A percentile compares a stretch with the other conserved stretches of the same genome.
phyloP scores from a whole-genome alignment of 2,329 filamentous ascomycete species.

The Penicillium sp. region DNA sequence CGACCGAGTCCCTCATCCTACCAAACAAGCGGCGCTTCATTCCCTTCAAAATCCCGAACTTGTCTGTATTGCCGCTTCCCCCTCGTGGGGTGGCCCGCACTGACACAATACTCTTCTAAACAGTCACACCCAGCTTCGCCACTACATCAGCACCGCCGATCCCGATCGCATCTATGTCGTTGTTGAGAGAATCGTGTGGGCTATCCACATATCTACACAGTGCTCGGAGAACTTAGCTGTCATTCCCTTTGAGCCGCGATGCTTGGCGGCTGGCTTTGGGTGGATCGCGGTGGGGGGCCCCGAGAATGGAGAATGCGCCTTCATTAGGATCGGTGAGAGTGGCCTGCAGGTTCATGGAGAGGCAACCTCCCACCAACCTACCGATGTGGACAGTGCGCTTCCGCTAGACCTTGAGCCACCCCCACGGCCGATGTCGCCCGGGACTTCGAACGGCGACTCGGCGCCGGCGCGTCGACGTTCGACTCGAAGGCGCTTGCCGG shows the following conservation, averaged over 20 bases:
- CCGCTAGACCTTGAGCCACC: constrained; percentile 47
- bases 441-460: constrained; percentile 20
- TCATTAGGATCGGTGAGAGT: constrained; percentile 58
- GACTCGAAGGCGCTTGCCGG: constrained; percentile 31
- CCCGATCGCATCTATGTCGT: constrained; percentile 80
- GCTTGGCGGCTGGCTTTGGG: constrained; percentile 76
- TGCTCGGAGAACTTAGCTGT: constrained; percentile 69
- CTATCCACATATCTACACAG: constrained; percentile 63
- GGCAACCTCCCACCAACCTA: constrained; percentile 32
- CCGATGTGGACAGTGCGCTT: constrained; percentile 55
- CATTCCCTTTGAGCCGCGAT: constrained; percentile 70
- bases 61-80: constrained; percentile 47
- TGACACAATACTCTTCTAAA: constrained; percentile 9
- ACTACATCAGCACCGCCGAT: constrained; percentile 77
- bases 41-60: constrained; percentile 60
- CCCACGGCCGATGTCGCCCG: constrained; percentile 24
- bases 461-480: constrained; percentile 12
- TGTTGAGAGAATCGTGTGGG: constrained; percentile 67
- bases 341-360: constrained; percentile 38
- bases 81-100: constrained; percentile 1
- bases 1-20: constrained; percentile 62
- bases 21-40: constrained; percentile 62
- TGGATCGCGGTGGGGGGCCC: constrained; percentile 86
- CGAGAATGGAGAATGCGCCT: constrained; percentile 79
- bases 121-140: constrained; percentile 60